Evolutionary conservation across 2,329 filamentous ascomycete species (phyloP), one percentile per base, ranked within the genome.

Genomic region (Diaporthe aspalathi): DNA sequence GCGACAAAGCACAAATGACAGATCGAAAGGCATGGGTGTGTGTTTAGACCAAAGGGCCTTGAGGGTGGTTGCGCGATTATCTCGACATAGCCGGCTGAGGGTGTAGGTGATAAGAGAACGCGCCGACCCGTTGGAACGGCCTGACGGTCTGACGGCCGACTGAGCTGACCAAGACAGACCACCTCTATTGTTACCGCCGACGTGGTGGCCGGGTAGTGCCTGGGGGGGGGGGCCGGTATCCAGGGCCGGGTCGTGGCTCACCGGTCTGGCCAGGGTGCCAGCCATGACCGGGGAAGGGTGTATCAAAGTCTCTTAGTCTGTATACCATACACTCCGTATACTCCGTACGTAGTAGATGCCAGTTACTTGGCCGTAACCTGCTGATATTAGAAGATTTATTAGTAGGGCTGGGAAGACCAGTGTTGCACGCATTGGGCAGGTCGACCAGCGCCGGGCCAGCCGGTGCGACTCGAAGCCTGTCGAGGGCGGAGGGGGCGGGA

Each of bases 401-500:
- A 35, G 32, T 35, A 35, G 32, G 32, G 32, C 5, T 35, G 32
- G 32, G 9, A 35, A 35, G 32, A 35, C n/a, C n/a, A n/a, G n/a
- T n/a, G n/a, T 43, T 12, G 29, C 32, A 16, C 12, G 53, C n/a
- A 11, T 35, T 56, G 53, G 20, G 32, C 20, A 24, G 16, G 20
- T 8, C 8, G 24, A 29, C 27, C 43, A 49, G 24, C 38, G 40
- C 52, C 49, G 35, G 38, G 52, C 20, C 22, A 32, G 32, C 3
- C 24, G 38, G 66, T 60, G 35, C 53, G 53, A 60, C 49, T 27
- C 17, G 52, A 57, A n/a, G 71, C 71, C 71, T 71, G 71, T 72
- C 32, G 63, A 50, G 57, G 49, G 56, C 35, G 45, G 56, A 52
- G 40, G 35, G 29, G 49, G 53, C 27, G n/a, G 43, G 71, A 73